Conservation (phyloP, 2,329 filamentous ascomycete genomes). For the Aspergillus fijiensis region DNA sequence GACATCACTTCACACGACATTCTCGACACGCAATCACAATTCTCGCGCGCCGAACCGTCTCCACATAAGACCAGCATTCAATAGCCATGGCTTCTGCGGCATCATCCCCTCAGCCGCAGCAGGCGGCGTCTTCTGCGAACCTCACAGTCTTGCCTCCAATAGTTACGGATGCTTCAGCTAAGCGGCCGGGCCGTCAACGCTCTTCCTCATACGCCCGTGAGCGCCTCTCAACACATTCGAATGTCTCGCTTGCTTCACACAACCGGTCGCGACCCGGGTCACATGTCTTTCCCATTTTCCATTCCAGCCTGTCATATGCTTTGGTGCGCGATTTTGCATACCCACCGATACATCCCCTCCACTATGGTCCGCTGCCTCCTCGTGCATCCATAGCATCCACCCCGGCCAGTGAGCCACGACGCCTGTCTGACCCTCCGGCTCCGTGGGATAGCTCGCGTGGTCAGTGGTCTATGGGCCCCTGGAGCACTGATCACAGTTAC, state of each 20-base stretch:
- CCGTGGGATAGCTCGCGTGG: conserved; percentile 69
- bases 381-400: conserved; percentile 74
- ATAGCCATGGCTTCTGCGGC: conserved; percentile 40
- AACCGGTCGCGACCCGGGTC: conserved; percentile 74
- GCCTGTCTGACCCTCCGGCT: conserved; percentile 74
- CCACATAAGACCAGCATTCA: conserved; percentile 26
- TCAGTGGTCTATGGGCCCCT: conserved; percentile 55
- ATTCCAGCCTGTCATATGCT: conserved; percentile 83
- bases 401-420: conserved; percentile 73
- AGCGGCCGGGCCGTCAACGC: conserved; percentile 61
- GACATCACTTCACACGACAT: conserved; percentile 18
- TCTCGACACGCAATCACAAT: conserved; percentile 16
- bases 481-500: conserved; percentile 50
- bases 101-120: conserved; percentile 29
- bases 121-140: conserved; percentile 28
- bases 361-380: conserved; percentile 88
- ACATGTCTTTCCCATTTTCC: conserved; percentile 77
- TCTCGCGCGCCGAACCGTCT: conserved; percentile 12
- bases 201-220: conserved; percentile 79
- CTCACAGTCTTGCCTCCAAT: conserved; percentile 47
- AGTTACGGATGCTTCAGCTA: conserved; percentile 52
- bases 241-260: conserved; percentile 57
- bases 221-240: conserved; percentile 81
- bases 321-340: conserved; percentile 96
- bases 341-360: conserved; percentile 74